A percentile compares a stretch with the other conserved stretches of the same genome.
phyloP scores from a whole-genome alignment of 208 protist species.

The Acanthamoeba castellanii region DNA sequence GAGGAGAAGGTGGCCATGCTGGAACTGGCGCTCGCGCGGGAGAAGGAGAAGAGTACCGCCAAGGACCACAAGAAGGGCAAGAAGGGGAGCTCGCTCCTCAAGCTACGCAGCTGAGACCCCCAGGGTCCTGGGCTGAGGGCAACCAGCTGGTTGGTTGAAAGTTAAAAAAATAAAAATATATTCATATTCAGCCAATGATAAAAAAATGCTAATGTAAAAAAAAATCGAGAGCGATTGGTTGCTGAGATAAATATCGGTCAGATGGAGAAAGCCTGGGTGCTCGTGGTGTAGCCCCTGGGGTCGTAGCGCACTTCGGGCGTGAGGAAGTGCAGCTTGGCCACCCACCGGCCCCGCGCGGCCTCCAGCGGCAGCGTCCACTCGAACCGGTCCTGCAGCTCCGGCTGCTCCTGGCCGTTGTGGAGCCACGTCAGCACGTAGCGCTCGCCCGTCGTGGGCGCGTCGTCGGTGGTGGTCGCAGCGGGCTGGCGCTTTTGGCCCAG shows the following conservation, averaged over 20 bases:
- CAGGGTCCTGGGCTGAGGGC: too few species aligned
- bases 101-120: conserved; percentile 3
- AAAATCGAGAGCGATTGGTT: too few species aligned
- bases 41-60: neutral
- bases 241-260: too few species aligned
- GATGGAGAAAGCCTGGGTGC: neutral
- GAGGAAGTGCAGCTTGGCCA: conserved; percentile 21
- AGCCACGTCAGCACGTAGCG: neutral
- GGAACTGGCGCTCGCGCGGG: neutral
- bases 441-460: neutral
- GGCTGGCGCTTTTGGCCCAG: conserved; percentile 1
- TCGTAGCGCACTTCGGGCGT: conserved; percentile 52
- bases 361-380: neutral
- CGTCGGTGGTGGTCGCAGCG: too few species aligned
- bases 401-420: neutral
- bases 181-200: too few species aligned
- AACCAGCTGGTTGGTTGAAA: too few species aligned
- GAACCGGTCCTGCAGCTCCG: conserved; percentile 40
- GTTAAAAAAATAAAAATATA: too few species aligned
- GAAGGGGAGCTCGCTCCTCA: neutral
- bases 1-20: conserved; percentile 50
- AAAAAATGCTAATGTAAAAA: too few species aligned
- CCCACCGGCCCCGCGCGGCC: neutral
- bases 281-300: neutral
- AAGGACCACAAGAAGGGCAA: neutral